Base-by-base conservation (phyloP, 192 early-diverging fungal genomes). In the Helicostylum pulchrum region DNA sequence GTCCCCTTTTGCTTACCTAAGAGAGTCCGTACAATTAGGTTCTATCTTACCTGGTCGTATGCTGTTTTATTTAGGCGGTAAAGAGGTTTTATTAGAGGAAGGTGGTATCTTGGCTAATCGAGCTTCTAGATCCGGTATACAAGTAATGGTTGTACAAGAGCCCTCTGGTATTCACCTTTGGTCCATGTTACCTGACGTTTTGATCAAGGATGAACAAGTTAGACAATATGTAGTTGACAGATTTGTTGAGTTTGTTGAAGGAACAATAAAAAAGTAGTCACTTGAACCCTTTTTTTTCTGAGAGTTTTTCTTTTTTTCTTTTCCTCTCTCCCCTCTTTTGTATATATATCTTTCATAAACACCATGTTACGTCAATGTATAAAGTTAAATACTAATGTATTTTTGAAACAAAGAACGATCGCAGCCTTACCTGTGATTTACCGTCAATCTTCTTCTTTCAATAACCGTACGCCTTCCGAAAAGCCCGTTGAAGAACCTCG, bases 11-110 rank as follows among this genome's bases (percentile, higher is more conserved):
- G 31, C 21, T 10, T 53, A 54, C 12, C 39, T 66, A 17, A 47
- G 30, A 10, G 17, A 43, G 12, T 19, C 42, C 0, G 20, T 39
- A 17, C 43, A 14, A 20, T 30, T 55, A 15, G 49, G 49, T 12
- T 20, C 26, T 14, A 42, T 46, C 12, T 30, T 66, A 11, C 64
- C 64, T 12, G 39, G 17, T 4, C 44, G 45, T 12, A 46, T 66
- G 53, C 17, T 66, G 8, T 1, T 66, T 36, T 45, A 53, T 43
- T 52, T 66, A 36, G 64, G 64, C 20, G 64, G 64, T 34, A 43
- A 57, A 19, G 53, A 66, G 21, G 64, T 66, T 6, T 31, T 66
- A 19, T 36, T 66, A 15, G 64, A 66, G 3, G 64, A 66, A 54
- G 64, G 50, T 1, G 64, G 64, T 21, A 26, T 57, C 3, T 57